phyloP scores from a whole-genome alignment of 306 rosid species.

The Fragaria ananassa region DNA sequence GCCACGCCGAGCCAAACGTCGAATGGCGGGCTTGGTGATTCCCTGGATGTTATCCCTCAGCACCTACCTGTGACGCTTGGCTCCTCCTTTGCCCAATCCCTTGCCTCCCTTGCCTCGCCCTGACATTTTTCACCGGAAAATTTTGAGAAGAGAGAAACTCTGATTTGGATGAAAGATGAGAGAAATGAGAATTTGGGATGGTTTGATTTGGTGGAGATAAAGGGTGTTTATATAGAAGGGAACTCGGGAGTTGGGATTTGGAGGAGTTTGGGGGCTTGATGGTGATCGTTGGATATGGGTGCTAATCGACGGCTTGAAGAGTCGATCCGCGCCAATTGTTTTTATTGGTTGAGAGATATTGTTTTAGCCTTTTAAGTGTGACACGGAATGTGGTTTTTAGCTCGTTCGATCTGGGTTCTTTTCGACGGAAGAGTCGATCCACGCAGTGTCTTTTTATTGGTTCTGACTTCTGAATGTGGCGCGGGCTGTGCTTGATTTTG shows the following conservation, averaged over 20 bases:
- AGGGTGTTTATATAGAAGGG: slow-evolving; percentile 9
- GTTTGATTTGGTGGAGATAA: not conserved
- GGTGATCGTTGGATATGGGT: slow-evolving; percentile 16
- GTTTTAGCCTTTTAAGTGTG: not conserved
- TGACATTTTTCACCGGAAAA: not conserved
- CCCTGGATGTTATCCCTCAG: too few species aligned
- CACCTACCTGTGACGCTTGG: too few species aligned
- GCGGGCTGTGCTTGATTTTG: too few species aligned
- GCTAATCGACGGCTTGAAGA: slow-evolving; percentile 6
- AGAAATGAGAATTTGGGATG: not conserved
- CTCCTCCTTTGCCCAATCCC: too few species aligned
- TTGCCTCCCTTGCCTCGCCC: too few species aligned
- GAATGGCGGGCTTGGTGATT: too few species aligned
- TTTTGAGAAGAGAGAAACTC: too few species aligned
- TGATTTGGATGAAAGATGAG: not conserved
- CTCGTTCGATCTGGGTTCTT: too few species aligned
- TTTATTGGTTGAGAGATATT: not conserved
- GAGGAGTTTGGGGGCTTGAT: slow-evolving; percentile 4
- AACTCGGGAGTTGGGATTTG: not conserved
- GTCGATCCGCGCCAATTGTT: slow-evolving; percentile 10
- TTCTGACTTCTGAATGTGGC: too few species aligned
- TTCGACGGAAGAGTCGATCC: too few species aligned
- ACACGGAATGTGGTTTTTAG: slow-evolving; percentile 18
- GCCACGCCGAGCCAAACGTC: too few species aligned
- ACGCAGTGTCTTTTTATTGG: too few species aligned